phyloP scores from a whole-genome alignment of 805 yeast genomes.

The Saturnispora ahearnii region DNA sequence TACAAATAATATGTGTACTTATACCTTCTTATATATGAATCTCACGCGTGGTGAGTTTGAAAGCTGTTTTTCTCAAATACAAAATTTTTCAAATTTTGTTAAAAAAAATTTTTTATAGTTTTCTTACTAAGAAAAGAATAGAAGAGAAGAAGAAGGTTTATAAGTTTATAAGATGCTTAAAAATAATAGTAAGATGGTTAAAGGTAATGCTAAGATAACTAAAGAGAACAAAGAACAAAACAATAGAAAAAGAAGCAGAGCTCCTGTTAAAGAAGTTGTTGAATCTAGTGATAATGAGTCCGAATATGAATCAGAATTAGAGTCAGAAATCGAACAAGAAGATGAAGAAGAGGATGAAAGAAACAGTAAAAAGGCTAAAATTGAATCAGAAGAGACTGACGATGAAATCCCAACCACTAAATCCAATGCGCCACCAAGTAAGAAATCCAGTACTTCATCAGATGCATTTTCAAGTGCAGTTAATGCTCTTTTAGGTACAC shows the following conservation, averaged over 20 bases:
- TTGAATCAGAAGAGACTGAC: slow-evolving; percentile 15
- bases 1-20: no score
- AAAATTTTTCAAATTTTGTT: not conserved
- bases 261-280: not conserved
- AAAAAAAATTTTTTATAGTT: not conserved
- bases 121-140: not conserved
- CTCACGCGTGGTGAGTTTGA: no score
- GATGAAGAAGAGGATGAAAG: slow-evolving; percentile 4
- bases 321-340: slow-evolving; percentile 9
- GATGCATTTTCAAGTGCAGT: slow-evolving; percentile 75
- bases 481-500: slow-evolving; percentile 73
- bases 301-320: slow-evolving; percentile 11
- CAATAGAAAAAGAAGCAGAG: not conserved
- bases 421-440: slow-evolving; percentile 36
- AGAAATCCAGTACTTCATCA: slow-evolving; percentile 60
- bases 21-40: no score
- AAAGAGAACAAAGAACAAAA: not conserved
- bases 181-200: not conserved
- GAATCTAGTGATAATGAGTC: not conserved
- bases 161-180: no score
- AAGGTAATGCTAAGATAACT: not conserved
- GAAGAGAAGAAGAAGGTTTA: no score
- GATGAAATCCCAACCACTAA: slow-evolving; percentile 15
- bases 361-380: slow-evolving; percentile 13
- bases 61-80: no score